Evolutionary conservation across 202 grass and related monocot species (phyloP).

Genomic region (Bolboschoenoplectus hybrid): DNA sequence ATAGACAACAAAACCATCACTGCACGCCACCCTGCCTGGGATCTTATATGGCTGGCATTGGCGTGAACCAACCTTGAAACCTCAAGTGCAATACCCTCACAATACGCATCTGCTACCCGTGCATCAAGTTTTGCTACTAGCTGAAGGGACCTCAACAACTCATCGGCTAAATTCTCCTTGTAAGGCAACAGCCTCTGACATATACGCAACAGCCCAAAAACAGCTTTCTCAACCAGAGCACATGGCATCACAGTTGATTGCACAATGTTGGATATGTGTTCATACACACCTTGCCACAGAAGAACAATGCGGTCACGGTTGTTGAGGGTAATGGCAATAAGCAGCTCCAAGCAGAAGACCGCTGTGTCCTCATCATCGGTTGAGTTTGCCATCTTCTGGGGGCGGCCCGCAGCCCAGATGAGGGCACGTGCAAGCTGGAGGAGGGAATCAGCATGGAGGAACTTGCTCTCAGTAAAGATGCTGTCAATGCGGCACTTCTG

Average conservation of each 20-base stretch:
- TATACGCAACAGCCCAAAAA: conserved; percentile 96
- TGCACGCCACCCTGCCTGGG: conserved; percentile 93
- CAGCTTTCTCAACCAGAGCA: conserved; percentile 92
- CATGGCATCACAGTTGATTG: conserved; percentile 96
- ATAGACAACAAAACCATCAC: conserved; percentile 87
- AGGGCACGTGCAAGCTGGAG: conserved; percentile 92
- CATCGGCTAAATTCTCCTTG: conserved; percentile 97
- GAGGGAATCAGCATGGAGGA: conserved; percentile 84
- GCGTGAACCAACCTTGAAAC: conserved; percentile 85
- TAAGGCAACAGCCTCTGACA: conserved; percentile 94
- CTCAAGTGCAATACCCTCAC: conserved; percentile 94
- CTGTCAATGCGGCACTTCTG: conserved; percentile 97
- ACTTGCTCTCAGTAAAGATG: conserved; percentile 98
- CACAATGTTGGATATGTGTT: conserved; percentile 96
- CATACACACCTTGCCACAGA: conserved; percentile 97
- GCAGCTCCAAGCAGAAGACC: conserved; percentile 97
- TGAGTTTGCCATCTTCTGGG: conserved; percentile 84
- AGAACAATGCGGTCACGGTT: conserved; percentile 93
- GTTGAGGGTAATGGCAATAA: conserved; percentile 95
- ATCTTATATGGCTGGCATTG: conserved; percentile 85
- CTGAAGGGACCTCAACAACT: conserved; percentile 85
- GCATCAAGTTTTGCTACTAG: conserved; percentile 94
- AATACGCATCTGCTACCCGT: conserved; percentile 93
- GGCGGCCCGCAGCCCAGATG: conserved; percentile 94
- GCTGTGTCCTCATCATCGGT: conserved; percentile 98